Base-by-base conservation (phyloP, 208 protist species). In the Porcisia hertigi region DNA sequence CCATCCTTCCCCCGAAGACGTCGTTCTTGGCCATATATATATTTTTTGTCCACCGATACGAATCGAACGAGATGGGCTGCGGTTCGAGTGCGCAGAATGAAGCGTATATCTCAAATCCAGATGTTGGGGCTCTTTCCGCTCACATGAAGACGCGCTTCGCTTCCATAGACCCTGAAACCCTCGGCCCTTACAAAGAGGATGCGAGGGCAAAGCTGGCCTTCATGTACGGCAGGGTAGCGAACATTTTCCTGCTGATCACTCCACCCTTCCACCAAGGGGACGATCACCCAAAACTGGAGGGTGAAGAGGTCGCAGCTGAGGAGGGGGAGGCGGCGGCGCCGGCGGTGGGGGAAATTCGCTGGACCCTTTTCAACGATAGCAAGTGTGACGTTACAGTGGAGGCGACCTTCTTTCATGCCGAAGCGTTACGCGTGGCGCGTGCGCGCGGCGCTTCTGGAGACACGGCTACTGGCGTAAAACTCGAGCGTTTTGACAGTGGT, bases 331-430 rank as follows among this genome's bases (percentile, higher is more conserved):
- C 30, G 41, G 16, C 64, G 64, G 55, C 66, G 45, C 53, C 66
- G 53, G 63, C 62, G 55, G 77, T 69, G 55, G 53, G 72, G 39
- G 71, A 74, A 34, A 34, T 75, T 16, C 82, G 81, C 49, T 88
- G 80, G 84, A 63, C 67, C 14, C 59, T 88, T 43, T 86, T 83
- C 63, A 88, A 88, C 75, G 84, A 88, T 60, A 82, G 81, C 73
- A 82, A 82, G 69, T 73, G 47, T 25, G 66, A 79, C n/a, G 80
- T 78, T 54, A 82, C 75, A 47, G n/a, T 88, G 39, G 77, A 83
- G 71, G 57, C 58, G 30, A 88, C 84, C 30, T 88, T 86, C 53
- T 85, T 88, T 64, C 81, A 80, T 57, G 80, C 72, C 23, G 63
- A 79, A 52, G n/a, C 64, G 18, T 60, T 86, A 47, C 73, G 71